Base-by-base conservation (phyloP, 225 moss, liverwort and hornwort genomes). In the Thuidium tamariscinum region DNA sequence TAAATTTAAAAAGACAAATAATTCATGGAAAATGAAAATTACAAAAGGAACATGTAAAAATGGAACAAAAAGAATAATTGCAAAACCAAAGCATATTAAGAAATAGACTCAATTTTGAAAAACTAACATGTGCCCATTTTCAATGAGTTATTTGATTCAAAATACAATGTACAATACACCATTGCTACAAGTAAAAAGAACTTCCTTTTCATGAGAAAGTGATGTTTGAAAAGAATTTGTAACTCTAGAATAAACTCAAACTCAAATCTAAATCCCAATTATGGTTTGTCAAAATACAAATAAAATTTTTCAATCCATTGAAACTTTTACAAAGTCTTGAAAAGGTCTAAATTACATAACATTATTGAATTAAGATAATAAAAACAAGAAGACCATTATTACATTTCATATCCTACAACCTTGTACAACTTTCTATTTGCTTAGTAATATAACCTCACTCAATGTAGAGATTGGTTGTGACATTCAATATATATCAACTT, bases 121-220 rank as follows among this genome's bases (percentile, higher is more conserved):
- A 63, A 16, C 9, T 63, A 4, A 5, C 11, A 17, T 34, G 8
- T 4, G 4, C 4, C 34, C 34, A 34, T 67, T 7, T 0, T 67
- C 13, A 0, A 7, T 9, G 22, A 13, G 0, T 23, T 7, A 25
- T 23, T 7, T 23, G 2, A 68, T 39, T 23, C 4, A 1, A 22
- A 13, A 23, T 32, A 25, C 14, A 41, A 68, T 23, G 2, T 25
- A 39, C 41, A 68, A 14, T 41, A 0, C 4, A 68, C 2, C 8
- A 14, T 14, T 25, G 8, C 14, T 39, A 25, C 1, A 68, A 23
- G 0, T 7, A 41, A 69, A 1, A 4, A 22, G 7, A 0, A 4
- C 0, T 41, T 69, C 44, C 13, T 22, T 8, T 39, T 25, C 4
- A 9, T 8, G 25, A 41, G 4, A 41, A 2, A 41, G 0, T 14